Conservation (phyloP, 2,329 filamentous ascomycete genomes). For the Cephalotrichum gorgonifer region DNA sequence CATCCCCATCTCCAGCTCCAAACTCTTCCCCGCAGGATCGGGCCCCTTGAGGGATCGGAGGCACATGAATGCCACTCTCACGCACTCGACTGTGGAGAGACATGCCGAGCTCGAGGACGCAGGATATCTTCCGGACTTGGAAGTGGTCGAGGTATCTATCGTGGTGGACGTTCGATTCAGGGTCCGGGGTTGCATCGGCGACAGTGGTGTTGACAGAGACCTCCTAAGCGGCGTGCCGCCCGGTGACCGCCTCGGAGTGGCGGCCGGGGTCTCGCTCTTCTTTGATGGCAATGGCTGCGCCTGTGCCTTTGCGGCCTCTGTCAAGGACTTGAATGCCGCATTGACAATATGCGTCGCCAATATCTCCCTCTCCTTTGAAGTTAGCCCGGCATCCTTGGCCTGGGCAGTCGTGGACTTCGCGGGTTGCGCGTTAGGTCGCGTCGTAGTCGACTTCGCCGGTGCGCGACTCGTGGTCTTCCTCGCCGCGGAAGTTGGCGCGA, state of each 20-base stretch:
- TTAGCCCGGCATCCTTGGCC: slow-evolving; percentile 23
- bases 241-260: slow-evolving; percentile 20
- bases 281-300: slow-evolving; percentile 19
- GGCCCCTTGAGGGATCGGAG: slow-evolving; percentile 43
- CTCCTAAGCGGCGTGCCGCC: slow-evolving; percentile 34
- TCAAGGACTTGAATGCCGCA: slow-evolving; percentile 54
- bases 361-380: slow-evolving; percentile 50
- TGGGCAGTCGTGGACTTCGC: neutral
- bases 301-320: slow-evolving; percentile 50
- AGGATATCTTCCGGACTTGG: slow-evolving; percentile 15
- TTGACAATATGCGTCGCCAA: slow-evolving; percentile 69
- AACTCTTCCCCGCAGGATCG: slow-evolving; percentile 8
- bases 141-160: slow-evolving; percentile 25
- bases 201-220: slow-evolving; percentile 45
- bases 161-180: slow-evolving; percentile 51
- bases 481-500: slow-evolving; percentile 12
- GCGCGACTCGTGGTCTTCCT: slow-evolving; percentile 13
- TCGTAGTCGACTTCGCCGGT: neutral
- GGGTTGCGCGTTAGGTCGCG: neutral
- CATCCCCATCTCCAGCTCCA: slow-evolving; percentile 67
- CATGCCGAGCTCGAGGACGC: slow-evolving; percentile 28
- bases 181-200: slow-evolving; percentile 50
- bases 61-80: slow-evolving; percentile 55
- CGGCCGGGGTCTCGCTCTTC: slow-evolving; percentile 21
- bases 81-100: slow-evolving; percentile 56